Evolutionary conservation across 495 filamentous ascomycete genomes (phyloP), one percentile per base, ranked within the genome.

Genomic region (Lasiosphaeriaceae sp.): DNA sequence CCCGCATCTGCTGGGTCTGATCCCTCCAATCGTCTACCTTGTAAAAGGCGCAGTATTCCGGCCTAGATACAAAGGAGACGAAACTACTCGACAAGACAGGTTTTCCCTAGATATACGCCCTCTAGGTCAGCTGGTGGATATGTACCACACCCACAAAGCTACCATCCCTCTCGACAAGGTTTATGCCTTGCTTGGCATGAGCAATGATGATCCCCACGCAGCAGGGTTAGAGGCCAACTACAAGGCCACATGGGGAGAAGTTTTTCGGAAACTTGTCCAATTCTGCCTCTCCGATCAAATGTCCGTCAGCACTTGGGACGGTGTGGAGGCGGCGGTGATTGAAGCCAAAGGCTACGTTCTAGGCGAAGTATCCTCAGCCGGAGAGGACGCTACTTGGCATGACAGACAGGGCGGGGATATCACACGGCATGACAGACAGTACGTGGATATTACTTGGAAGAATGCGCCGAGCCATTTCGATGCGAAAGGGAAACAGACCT

Each of bases 181-280:
- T 20, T 74, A 66, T 66, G 69, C 70, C 43, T 62, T 75, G 35
- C 66, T 72, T 39, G 66, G 71, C 22, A 54, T 54, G 41, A 54
- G 52, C 41, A 29, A 23, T n/a, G 52, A 54, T 22, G 41, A 47
- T 20, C 52, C 24, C n/a, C 3, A 16, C 14, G 37, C 37, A 41
- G 37, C 37, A 41, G 37, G 37, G 37, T 16, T 41, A 39, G 17
- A 37, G 11, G 34, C 34, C 35, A 41, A 53, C 43, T 53, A 53
- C 50, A 19, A 41, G 6, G 35, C 34, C 37, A 4, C 31, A 34
- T 50, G 26, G 47, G 16, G 31, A 50, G 23, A 23, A 11, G 22
- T 34, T 22, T 50, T 50, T 34, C 19, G 26, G 24, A 50, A 34
- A 17, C 47, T 50, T 50, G 50, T 43, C 34, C 26, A 24, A 19